Evolutionary conservation across 305 asterid genomes (phyloP).

Genomic region (Rubia peregrina): DNA sequence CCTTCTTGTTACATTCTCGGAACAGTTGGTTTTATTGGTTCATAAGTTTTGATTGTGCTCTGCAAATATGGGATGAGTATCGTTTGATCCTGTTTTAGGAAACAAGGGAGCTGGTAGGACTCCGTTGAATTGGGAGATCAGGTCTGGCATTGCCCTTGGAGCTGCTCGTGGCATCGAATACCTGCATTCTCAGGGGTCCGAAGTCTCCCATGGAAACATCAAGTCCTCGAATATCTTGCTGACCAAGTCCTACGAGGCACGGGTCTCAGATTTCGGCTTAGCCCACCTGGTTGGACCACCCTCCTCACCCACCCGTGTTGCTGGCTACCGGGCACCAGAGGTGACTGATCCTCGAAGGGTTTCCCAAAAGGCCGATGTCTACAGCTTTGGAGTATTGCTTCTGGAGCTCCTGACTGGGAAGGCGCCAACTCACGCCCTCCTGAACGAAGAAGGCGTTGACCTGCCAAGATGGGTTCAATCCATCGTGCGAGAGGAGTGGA

Average conservation of each 20-base stretch:
- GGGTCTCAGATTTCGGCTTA: constrained; percentile 45
- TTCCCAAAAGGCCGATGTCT: constrained; percentile 47
- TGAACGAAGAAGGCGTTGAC: constrained; percentile 46
- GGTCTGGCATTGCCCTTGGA: constrained; percentile 45
- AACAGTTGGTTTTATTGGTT: neutral
- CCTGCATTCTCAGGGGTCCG: constrained; percentile 36
- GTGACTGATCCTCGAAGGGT: constrained; percentile 40
- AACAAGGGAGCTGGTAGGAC: constrained; percentile 42
- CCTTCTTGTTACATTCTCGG: neutral
- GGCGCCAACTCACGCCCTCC: constrained; percentile 43
- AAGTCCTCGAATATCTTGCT: constrained; percentile 46
- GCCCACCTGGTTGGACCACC: constrained; percentile 38
- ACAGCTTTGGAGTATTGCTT: constrained; percentile 42
- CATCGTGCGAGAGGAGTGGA: constrained; percentile 38
- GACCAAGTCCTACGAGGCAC: constrained; percentile 32
- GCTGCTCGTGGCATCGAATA: constrained; percentile 40
- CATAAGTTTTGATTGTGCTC: neutral
- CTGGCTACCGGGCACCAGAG: constrained; percentile 48
- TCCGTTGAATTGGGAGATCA: constrained; percentile 38
- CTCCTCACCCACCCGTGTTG: constrained; percentile 37
- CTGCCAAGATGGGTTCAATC: constrained; percentile 52
- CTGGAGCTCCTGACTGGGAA: constrained; percentile 52
- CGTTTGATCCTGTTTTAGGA: constrained; percentile 23
- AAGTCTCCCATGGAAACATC: constrained; percentile 40
- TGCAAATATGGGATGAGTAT: neutral